Evolutionary conservation across 1,284 basidiomycete genomes (phyloP), one percentile per base, ranked within the genome.

Genomic region (Ceratorhiza oryzae-sativae): DNA sequence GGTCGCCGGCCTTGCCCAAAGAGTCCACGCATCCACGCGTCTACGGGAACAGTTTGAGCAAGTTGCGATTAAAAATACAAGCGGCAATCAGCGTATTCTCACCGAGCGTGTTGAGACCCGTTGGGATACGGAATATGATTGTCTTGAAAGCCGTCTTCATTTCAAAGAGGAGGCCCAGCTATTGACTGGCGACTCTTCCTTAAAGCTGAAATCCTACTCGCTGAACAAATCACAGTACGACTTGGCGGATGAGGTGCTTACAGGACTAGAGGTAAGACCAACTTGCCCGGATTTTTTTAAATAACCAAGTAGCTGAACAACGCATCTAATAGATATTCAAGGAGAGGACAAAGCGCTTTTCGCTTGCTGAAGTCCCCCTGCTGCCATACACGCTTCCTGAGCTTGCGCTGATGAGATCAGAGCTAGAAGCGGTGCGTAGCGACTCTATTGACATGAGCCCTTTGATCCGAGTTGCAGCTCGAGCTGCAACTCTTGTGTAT

Each of bases 1-100:
- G 61, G 61, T 63, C 34, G 23, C 61, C 10, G 61, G 61, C 13
- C 61, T 63, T 32, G 61, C 61, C 39, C 42, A 27, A 34, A 10
- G 32, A 25, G 61, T 63, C 13, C 25, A 63, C 30, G 32, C 32
- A 25, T 63, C 45, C 2, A 12, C 61, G 9, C 9, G 15, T 49
- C 18, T 63, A 3, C 15, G n/a, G 3, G 45, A 18, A 6, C 13
- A 15, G 25, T 63, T 49, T 34, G 13, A 49, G n/a, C 12, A 63
- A 20, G 8, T 34, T n/a, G 32, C 46, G 10, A 18, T 27, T 3
- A 49, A 49, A 18, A 25, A 49, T n/a, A 27, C n/a, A 10, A n/a
- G 8, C 18, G n/a, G 49, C 49, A 9, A 30, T 8, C 49, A 27
- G 25, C 23, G 49, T 10, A 51, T 12, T 8, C 49, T 51, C 10